Percentiles rank a stretch among this genome's conserved stretches.
Conservation (phyloP, 805 yeast species). For the Metschnikowia similis region DNA sequence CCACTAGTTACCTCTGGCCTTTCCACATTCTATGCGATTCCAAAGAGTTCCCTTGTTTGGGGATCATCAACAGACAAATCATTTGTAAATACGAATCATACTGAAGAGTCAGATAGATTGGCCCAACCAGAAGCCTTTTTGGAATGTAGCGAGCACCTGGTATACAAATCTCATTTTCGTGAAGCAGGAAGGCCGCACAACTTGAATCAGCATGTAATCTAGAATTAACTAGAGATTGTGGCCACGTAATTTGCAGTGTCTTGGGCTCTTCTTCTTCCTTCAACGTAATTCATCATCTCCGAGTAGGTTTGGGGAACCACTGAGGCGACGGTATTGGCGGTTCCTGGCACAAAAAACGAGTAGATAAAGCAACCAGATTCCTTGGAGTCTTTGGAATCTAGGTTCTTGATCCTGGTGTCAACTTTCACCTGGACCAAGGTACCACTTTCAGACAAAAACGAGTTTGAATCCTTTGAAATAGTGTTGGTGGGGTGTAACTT, state of each 20-base stretch:
- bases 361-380: slow-evolving; percentile 86
- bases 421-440: slow-evolving; percentile 88
- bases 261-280: slow-evolving; percentile 84
- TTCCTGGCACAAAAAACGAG: slow-evolving; percentile 79
- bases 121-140: too few relatives aligned
- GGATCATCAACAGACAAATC: too few relatives aligned
- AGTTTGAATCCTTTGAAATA: slow-evolving; percentile 46
- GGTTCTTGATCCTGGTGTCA: slow-evolving; percentile 68
- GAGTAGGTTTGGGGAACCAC: slow-evolving; percentile 84
- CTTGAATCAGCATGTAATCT: neutral
- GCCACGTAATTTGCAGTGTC: slow-evolving; percentile 69
- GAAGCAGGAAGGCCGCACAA: too few relatives aligned
- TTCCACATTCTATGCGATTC: too few relatives aligned
- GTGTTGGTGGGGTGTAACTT: slow-evolving; percentile 57
- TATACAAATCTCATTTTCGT: too few relatives aligned
- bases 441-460: slow-evolving; percentile 71
- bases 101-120: too few relatives aligned
- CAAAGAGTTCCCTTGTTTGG: too few relatives aligned
- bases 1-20: too few relatives aligned
- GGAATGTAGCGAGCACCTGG: too few relatives aligned
- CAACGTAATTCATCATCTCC: slow-evolving; percentile 89
- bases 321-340: slow-evolving; percentile 48
- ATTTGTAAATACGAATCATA: too few relatives aligned
- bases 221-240: slow-evolving; percentile 21
- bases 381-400: slow-evolving; percentile 56